These are phyloP conservation scores for Chenopodium suecicum DNA, from an alignment of 148 eudicot genomes.

Conservation along the genomic window DNA sequence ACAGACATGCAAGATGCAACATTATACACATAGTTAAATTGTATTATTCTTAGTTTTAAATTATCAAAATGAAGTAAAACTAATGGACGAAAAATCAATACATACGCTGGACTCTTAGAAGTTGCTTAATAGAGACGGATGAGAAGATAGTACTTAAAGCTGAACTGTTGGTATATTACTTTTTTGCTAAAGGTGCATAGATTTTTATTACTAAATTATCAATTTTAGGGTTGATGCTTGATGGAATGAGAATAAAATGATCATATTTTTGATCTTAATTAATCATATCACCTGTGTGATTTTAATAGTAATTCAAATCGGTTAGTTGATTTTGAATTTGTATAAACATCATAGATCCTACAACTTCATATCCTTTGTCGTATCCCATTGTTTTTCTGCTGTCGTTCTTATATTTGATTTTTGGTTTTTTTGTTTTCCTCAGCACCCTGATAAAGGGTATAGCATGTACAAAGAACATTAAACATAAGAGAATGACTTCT, in stretches of 20 bases:
- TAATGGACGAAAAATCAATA: neutral
- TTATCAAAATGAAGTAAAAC: neutral
- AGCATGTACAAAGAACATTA: slow-evolving; percentile 94
- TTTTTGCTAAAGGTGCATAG: neutral
- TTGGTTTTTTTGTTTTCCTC: slow-evolving; percentile 30
- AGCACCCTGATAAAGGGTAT: slow-evolving; percentile 82
- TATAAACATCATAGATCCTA: too few relatives aligned
- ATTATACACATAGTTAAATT: neutral
- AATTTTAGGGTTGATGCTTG: too few relatives aligned
- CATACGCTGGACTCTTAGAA: too few relatives aligned
- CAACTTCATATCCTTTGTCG: neutral
- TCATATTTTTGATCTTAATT: too few relatives aligned
- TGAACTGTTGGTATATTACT: neutral
- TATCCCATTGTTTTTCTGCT: neutral
- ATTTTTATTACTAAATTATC: too few relatives aligned
- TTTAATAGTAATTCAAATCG: too few relatives aligned
- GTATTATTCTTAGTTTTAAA: neutral
- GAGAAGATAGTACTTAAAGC: too few relatives aligned
- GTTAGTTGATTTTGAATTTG: too few relatives aligned
- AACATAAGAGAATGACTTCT: slow-evolving; percentile 96
- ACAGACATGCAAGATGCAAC: neutral
- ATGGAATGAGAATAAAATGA: too few relatives aligned
- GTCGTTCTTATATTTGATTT: slow-evolving; percentile 9
- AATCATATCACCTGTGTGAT: too few relatives aligned
- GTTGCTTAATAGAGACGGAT: too few relatives aligned